These are phyloP conservation scores for Boletus bicolor DNA, from an alignment of 768 basidiomycete species.

Conservation along the genomic window DNA sequence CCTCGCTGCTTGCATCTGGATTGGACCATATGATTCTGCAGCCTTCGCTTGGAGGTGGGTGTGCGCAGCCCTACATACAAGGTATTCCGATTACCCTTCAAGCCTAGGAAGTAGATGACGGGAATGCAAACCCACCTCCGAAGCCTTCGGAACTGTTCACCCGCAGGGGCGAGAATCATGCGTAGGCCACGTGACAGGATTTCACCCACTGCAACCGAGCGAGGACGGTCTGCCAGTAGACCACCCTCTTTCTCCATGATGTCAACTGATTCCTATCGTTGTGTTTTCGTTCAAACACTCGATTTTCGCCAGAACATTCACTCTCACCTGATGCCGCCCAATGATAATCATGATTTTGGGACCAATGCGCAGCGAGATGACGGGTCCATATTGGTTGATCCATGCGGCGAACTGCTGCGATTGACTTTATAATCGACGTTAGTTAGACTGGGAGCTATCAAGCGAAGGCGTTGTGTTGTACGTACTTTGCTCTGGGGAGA, in stretches of 20 bases:
- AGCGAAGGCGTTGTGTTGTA: background rate
- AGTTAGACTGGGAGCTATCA: background rate
- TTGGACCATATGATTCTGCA: constrained; percentile 45
- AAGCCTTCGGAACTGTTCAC: constrained; percentile 60
- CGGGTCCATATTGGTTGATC: constrained; percentile 58
- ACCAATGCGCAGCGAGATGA: constrained; percentile 57
- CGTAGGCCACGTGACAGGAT: constrained; percentile 58
- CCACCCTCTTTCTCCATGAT: constrained; percentile 69
- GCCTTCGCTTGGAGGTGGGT: constrained; percentile 56
- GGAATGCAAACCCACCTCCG: constrained; percentile 39
- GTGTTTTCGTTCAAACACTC: background rate
- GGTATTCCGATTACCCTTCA: background rate
- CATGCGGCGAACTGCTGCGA: constrained; percentile 52
- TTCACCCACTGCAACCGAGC: constrained; percentile 56
- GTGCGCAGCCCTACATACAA: constrained; percentile 46
- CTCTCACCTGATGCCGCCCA: constrained; percentile 36
- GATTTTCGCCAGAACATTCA: background rate
- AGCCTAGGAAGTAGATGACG: background rate
- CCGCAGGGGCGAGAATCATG: constrained; percentile 51
- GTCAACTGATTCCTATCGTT: constrained; percentile 51
- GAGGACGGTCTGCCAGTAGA: constrained; percentile 51
- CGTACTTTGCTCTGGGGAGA: constrained; percentile 29
- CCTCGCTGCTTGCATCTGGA: constrained; percentile 39
- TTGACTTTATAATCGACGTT: constrained; percentile 12
- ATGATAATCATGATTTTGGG: constrained; percentile 31